Base-by-base conservation (phyloP, 2,329 filamentous ascomycete genomes). In the Hirsutella rhossiliensis region DNA sequence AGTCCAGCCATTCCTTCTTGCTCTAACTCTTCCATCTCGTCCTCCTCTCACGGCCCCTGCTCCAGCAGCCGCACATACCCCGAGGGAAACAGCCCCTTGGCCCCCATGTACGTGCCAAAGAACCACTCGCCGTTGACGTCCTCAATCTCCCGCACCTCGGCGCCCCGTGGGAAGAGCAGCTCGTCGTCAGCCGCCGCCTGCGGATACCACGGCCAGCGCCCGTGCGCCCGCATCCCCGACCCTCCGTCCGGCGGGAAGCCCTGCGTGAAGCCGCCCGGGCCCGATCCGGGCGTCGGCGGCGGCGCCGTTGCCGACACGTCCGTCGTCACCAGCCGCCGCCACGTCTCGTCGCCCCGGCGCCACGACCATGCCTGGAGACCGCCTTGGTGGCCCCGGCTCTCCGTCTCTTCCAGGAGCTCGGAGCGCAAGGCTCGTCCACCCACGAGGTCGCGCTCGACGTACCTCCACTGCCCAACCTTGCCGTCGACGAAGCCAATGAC, bases 111-210 rank as follows among this genome's bases (percentile, higher is more conserved):
- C 27, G 80, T 79, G 0, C 90, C 90, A 65, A 82, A 84, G 56
- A 76, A 88, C 89, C 89, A 97, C 60, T 95, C 88, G 17, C 82
- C 85, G 59, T 95, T 95, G 40, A 94, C 78, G 60, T 92, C 84
- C 59, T 90, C 83, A 32, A 84, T 78, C 65, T 97, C 90, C 7
- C 74, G 73, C 13, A 97, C 76, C 61, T 92, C 85, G 0, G 89
- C 88, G 11, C 84, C 81, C 42, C 80, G 80, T 0, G 90, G 90
- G 53, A 97, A 96, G 49, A 81, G 62, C 36, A 97, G 64, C 64
- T 97, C 90, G 57, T 95, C 85, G 18, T 68, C 69, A 1, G 75
- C 75, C 3, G 66, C 72, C 0, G 71, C 63, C 3, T 75, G 73
- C 0, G 87, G 87, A 56, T 83, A 89, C 72, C 87, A 94, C 4